phyloP scores from a whole-genome alignment of 441 rosid genomes.

The Cnidoscolus chayamansa region DNA sequence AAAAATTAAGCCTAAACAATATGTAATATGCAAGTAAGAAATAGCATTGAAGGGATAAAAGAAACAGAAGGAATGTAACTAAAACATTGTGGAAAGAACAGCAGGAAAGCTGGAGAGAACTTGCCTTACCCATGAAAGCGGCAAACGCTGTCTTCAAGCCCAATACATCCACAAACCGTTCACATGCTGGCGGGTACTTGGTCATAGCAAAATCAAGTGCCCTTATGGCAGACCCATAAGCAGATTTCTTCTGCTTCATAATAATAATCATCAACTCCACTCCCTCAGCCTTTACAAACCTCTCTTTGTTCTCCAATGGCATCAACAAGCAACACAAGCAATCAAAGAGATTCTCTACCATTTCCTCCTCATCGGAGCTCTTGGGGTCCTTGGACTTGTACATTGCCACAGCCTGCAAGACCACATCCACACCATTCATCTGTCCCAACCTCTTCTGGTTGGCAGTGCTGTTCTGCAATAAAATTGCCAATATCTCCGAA shows the following conservation, averaged over 20 bases:
- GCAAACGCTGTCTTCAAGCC: constrained; percentile 95
- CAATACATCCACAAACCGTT: constrained; percentile 91
- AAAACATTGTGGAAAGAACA: neutral
- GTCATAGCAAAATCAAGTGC: constrained; percentile 98
- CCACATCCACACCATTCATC: constrained; percentile 94
- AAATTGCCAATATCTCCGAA: constrained; percentile 85
- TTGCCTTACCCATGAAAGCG: constrained; percentile 99
- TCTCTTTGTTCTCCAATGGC: constrained; percentile 98
- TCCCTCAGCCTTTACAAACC: constrained; percentile 93
- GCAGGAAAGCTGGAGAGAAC: constrained; percentile 32
- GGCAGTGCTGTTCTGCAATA: constrained; percentile 73
- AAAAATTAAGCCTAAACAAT: neutral
- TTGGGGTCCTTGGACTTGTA: constrained; percentile 90
- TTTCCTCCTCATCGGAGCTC: constrained; percentile 91
- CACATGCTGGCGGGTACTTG: constrained; percentile 92
- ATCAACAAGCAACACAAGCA: constrained; percentile 84
- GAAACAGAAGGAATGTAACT: neutral
- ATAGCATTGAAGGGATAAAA: neutral
- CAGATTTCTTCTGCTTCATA: constrained; percentile 96
- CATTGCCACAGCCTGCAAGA: constrained; percentile 89
- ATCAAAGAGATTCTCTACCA: constrained; percentile 93
- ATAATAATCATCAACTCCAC: constrained; percentile 97
- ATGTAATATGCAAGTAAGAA: neutral
- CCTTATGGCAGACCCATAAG: constrained; percentile 87
- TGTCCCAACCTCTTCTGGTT: constrained; percentile 90